phyloP scores from a whole-genome alignment of 176 grass and related monocot species.

The Bromus sterilis region DNA sequence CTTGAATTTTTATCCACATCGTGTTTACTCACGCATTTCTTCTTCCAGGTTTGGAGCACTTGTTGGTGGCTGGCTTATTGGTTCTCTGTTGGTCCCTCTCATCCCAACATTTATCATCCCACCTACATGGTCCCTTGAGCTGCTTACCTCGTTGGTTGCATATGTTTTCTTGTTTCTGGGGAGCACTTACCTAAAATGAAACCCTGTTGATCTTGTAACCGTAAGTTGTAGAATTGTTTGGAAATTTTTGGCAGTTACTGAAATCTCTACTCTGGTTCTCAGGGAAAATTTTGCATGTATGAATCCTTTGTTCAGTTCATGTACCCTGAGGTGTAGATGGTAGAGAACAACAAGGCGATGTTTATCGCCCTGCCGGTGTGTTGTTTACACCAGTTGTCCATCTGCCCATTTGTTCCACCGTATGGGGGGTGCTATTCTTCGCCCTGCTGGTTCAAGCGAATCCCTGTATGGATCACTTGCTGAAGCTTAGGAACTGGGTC shows the following conservation, averaged over 20 bases:
- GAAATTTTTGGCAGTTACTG: conserved; percentile 5
- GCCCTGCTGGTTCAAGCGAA: neutral
- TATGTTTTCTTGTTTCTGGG: conserved; percentile 91
- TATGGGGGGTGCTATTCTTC: neutral
- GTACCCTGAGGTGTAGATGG: neutral
- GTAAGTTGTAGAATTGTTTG: conserved; percentile 6
- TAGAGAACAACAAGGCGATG: neutral
- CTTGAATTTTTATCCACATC: neutral
- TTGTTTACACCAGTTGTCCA: neutral
- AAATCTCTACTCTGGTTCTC: neutral
- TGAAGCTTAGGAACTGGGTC: neutral
- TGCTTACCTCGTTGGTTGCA: conserved; percentile 75
- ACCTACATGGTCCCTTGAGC: conserved; percentile 91
- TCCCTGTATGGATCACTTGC: neutral
- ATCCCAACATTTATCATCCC: conserved; percentile 74
- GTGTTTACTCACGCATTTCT: neutral
- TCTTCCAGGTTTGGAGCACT: conserved; percentile 72
- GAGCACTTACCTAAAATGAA: conserved; percentile 80
- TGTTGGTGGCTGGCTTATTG: conserved; percentile 75
- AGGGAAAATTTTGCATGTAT: neutral
- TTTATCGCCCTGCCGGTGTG: too few relatives aligned
- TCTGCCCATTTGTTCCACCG: neutral
- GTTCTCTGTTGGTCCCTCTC: conserved; percentile 66
- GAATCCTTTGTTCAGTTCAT: neutral
- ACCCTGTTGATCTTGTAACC: neutral